phyloP scores from a whole-genome alignment of 805 yeast species.

The Saccharomycopsis malanga region DNA sequence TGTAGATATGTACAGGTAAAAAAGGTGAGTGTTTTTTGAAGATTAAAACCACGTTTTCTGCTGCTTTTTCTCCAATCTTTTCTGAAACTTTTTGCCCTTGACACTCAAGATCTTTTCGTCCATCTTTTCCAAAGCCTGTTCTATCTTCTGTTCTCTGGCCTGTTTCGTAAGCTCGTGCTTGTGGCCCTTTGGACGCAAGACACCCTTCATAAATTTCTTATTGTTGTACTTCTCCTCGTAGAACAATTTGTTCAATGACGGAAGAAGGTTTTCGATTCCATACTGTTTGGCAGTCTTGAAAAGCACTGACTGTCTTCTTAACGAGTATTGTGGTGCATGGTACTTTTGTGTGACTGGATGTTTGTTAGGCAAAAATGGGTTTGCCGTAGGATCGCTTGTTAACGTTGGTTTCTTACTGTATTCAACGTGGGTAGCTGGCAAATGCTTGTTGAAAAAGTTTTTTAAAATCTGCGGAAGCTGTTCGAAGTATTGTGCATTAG shows the following conservation, averaged over 20 bases:
- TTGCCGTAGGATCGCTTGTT: conserved; percentile 61
- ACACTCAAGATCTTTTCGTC: conserved; percentile 62
- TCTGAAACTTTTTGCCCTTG: conserved; percentile 47
- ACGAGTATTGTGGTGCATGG: conserved; percentile 72
- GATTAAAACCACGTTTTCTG: background rate
- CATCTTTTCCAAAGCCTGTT: conserved; percentile 56
- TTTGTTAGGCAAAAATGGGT: conserved; percentile 81
- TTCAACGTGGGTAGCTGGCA: conserved; percentile 71
- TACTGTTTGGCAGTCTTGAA: conserved; percentile 75
- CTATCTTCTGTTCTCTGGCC: conserved; percentile 52
- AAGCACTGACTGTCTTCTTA: conserved; percentile 75
- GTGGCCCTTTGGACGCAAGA: conserved; percentile 68
- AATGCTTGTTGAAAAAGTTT: conserved; percentile 29
- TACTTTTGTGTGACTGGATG: conserved; percentile 74
- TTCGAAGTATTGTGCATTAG: conserved; percentile 7
- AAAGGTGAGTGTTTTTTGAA: background rate
- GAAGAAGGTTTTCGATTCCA: conserved; percentile 76
- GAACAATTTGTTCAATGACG: conserved; percentile 63
- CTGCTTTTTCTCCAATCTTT: conserved; percentile 37
- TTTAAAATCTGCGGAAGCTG: conserved; percentile 8
- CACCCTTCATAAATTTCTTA: conserved; percentile 71
- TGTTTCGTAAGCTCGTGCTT: conserved; percentile 67
- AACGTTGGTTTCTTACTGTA: conserved; percentile 61
- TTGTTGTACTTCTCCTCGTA: conserved; percentile 68
- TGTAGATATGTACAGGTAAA: background rate